Base-by-base conservation (phyloP, 2,329 filamentous ascomycete species). In the Lachnellula cervina region DNA sequence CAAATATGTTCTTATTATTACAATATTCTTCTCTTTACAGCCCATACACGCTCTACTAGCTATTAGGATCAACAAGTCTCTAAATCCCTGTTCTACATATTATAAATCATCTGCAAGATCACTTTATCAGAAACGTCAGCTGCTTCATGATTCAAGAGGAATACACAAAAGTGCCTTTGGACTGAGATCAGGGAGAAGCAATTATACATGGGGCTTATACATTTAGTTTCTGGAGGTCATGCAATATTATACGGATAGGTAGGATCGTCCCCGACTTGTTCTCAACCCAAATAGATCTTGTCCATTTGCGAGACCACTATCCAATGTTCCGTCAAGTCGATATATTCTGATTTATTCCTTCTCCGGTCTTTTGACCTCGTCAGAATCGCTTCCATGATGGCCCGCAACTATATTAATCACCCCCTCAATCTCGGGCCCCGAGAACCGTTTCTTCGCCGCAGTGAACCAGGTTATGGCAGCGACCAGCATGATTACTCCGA, bases 401-500 rank as follows among this genome's bases (percentile, higher is more conserved):
- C 54, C 54, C 16, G 34, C 52, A 35, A 59, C 55, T 37, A 57
- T 50, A 49, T 54, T 55, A n/a, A 57, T 35, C 25, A 62, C 53
- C 25, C 38, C 62, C 40, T 64, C 61, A 34, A 66, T 46, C 43
- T 67, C 63, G 19, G 79, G 79, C 0, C 79, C 79, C 0, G 73
- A 77, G 59, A 81, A 82, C 21, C 73, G 67, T 59, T 74, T 77
- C 52, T 73, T 66, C 0, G 77, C 79, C 0, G 76, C 80, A 1
- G 73, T 77, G 7, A 80, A 56, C 80, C 79, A 82, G 1, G 77
- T 82, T 2, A 77, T 62, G 1, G 73, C 43, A 16, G 74, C 77
- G 17, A 83, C 70, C 5, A 81, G 57, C 65, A 76, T 80, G 40
- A 82, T 77, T 1, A 79, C 70, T 0, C 80, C 80, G 32, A 82